phyloP scores from a whole-genome alignment of 441 rosid species.

The Populus trichocarpa region DNA sequence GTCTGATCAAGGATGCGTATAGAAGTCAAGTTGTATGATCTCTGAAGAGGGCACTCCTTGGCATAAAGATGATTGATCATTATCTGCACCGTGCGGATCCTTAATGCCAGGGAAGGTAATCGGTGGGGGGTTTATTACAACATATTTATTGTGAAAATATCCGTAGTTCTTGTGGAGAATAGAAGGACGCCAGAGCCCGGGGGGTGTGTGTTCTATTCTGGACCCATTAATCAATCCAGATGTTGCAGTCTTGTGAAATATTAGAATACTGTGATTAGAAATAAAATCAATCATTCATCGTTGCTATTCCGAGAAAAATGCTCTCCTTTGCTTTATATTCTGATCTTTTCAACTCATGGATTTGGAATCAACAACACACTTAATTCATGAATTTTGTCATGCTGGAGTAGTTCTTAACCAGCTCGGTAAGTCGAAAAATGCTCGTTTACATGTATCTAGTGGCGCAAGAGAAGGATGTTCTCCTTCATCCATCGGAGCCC shows the following conservation, averaged over 20 bases:
- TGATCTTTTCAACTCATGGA: too few species aligned
- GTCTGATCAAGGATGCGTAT: conserved; percentile 98
- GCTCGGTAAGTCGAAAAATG: too few species aligned
- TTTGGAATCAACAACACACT: too few species aligned
- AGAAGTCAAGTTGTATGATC: conserved; percentile 14
- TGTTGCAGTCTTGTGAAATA: background rate
- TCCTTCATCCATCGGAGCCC: too few species aligned
- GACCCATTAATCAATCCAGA: background rate
- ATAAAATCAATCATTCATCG: conserved; percentile 4
- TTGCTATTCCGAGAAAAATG: background rate
- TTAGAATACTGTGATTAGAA: background rate
- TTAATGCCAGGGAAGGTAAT: conserved; percentile 7
- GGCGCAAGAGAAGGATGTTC: too few species aligned
- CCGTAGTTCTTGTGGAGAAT: conserved; percentile 19
- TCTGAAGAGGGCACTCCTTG: background rate
- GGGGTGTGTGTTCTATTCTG: background rate
- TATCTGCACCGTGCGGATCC: background rate
- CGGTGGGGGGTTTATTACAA: conserved; percentile 4
- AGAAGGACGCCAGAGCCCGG: conserved; percentile 3
- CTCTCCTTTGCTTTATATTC: too few species aligned
- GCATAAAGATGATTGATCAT: background rate
- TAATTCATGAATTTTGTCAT: too few species aligned
- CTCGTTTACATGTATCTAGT: too few species aligned
- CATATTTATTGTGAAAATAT: conserved; percentile 14
- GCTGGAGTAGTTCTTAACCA: too few species aligned